A percentile compares a stretch with the other conserved stretches of the same genome.
Conservation (phyloP, 345 rosid species). For the Salix purpurea region DNA sequence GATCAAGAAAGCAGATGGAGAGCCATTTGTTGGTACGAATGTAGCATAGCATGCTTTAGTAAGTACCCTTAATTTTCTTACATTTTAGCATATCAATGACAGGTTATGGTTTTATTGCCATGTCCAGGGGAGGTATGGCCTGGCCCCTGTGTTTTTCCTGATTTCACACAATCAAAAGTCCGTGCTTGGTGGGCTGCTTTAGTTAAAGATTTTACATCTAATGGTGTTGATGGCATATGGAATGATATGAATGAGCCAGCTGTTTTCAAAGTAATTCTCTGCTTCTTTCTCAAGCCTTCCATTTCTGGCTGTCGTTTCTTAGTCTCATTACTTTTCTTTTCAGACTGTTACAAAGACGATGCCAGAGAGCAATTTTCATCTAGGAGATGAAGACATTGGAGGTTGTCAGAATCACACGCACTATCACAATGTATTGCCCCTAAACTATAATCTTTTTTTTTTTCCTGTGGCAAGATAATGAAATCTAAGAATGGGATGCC, state of each 20-base stretch:
- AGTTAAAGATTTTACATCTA: slow-evolving; percentile 68
- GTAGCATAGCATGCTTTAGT: neutral
- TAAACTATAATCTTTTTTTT: slow-evolving; percentile 12
- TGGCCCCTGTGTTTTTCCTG: slow-evolving; percentile 87
- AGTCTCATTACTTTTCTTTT: slow-evolving; percentile 19
- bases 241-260: slow-evolving; percentile 98
- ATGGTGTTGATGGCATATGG: slow-evolving; percentile 97
- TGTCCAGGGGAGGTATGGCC: slow-evolving; percentile 93
- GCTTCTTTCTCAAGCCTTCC: neutral
- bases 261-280: slow-evolving; percentile 60
- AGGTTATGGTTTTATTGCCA: slow-evolving; percentile 8
- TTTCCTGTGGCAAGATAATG: neutral
- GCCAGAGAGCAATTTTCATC: slow-evolving; percentile 81
- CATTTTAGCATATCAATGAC: neutral
- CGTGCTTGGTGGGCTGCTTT: slow-evolving; percentile 88
- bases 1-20: slow-evolving; percentile 65
- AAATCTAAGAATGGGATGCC: neutral
- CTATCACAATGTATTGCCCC: slow-evolving; percentile 74
- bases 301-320: neutral
- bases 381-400: slow-evolving; percentile 76
- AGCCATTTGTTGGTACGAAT: slow-evolving; percentile 54
- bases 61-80: slow-evolving; percentile 4
- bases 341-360: slow-evolving; percentile 86
- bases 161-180: slow-evolving; percentile 66
- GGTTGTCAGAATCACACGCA: slow-evolving; percentile 71